Conservation (phyloP, 139 green algal species). For the Tetraselmis striata region DNA sequence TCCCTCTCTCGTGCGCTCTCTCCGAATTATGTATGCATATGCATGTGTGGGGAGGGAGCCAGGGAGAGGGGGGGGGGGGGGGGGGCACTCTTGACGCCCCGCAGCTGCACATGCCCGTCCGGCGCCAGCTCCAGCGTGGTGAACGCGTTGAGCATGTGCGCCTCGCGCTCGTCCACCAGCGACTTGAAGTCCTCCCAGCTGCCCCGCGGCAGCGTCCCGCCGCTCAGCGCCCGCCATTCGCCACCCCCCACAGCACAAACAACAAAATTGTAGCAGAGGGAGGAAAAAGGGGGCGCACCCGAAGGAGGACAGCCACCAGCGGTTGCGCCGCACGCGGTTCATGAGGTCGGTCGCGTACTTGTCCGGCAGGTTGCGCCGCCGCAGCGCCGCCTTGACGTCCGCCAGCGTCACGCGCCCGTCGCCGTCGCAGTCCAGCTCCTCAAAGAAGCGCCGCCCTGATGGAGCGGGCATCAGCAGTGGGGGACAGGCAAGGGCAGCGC, state of each 20-base stretch:
- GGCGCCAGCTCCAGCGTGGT: constrained; percentile 39
- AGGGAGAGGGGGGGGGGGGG: no score
- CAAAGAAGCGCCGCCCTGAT: constrained; percentile 45
- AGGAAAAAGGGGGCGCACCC: neutral
- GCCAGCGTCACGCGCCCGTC: constrained; percentile 46
- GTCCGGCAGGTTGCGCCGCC: constrained; percentile 39
- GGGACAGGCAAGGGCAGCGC: neutral
- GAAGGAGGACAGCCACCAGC: constrained; percentile 30
- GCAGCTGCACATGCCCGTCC: constrained; percentile 33
- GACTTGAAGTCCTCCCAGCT: constrained; percentile 59
- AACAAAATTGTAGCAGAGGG: neutral
- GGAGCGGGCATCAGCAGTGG: neutral
- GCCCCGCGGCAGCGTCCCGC: neutral
- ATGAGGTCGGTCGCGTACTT: constrained; percentile 48
- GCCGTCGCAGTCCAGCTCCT: constrained; percentile 45
- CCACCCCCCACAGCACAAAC: neutral
- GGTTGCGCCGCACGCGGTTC: constrained; percentile 22
- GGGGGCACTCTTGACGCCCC: constrained; percentile 31
- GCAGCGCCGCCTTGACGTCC: constrained; percentile 49
- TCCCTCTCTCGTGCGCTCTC: no score
- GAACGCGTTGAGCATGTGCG: constrained; percentile 51
- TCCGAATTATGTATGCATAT: no score
- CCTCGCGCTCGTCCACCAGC: constrained; percentile 53
- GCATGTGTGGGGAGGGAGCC: no score
- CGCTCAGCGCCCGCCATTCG: no score